Evolutionary conservation across 2,329 filamentous ascomycete genomes (phyloP).

Genomic region (Diaporthe sp.): DNA sequence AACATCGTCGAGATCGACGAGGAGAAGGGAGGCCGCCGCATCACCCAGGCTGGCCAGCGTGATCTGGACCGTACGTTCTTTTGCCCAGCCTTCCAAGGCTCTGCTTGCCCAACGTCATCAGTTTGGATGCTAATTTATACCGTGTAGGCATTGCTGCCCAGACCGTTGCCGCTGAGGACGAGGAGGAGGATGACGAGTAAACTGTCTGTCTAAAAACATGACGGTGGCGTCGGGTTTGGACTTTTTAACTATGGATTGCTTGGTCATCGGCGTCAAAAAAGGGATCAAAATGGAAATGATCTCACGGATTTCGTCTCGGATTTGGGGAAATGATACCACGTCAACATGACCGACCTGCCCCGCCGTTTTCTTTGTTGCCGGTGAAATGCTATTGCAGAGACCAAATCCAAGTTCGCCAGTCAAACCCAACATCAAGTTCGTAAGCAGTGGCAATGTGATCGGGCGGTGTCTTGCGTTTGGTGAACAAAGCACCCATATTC

Average conservation of each 20-base stretch:
- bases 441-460: neutral
- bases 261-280: conserved; percentile 36
- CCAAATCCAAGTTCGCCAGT: conserved; percentile 20
- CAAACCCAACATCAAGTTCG: conserved; percentile 1
- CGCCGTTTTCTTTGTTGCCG: conserved; percentile 19
- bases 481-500: neutral
- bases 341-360: conserved; percentile 29
- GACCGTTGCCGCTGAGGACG: conserved; percentile 78
- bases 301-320: conserved; percentile 33
- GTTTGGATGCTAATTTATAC: neutral
- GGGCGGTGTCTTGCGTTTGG: neutral
- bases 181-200: conserved; percentile 75
- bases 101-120: no score
- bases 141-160: conserved; percentile 79
- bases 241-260: conserved; percentile 29
- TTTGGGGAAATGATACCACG: conserved; percentile 37
- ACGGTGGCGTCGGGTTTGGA: conserved; percentile 26
- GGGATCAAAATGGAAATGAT: conserved; percentile 33
- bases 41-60: conserved; percentile 97
- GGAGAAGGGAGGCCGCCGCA: conserved; percentile 98
- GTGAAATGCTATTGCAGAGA: conserved; percentile 25
- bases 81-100: neutral
- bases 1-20: conserved; percentile 97
- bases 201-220: conserved; percentile 40
- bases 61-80: conserved; percentile 85